These are phyloP conservation scores for Diutina mesorugosa DNA, from an alignment of 1,139 yeast species.

Conservation along the genomic window DNA sequence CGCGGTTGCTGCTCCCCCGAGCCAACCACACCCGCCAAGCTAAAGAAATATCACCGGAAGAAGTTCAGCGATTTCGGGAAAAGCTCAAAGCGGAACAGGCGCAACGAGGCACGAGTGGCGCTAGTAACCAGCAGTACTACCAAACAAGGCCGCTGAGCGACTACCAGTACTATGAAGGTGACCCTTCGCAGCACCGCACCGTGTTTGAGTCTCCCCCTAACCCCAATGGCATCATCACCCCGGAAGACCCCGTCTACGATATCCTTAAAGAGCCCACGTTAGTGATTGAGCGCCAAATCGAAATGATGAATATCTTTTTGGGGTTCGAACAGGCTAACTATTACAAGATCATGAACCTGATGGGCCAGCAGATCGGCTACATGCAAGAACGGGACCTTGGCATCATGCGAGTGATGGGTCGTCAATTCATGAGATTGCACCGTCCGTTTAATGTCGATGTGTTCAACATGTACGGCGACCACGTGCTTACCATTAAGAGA, in stretches of 20 bases:
- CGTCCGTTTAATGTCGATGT: conserved; percentile 82
- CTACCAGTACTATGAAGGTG: background rate
- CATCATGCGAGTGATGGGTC: conserved; percentile 49
- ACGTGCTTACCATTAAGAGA: conserved; percentile 57
- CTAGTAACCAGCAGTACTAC: background rate
- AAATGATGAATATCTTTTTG: conserved; percentile 70
- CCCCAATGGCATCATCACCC: conserved; percentile 35
- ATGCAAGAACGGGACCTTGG: conserved; percentile 76
- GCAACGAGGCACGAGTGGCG: background rate
- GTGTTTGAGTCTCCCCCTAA: conserved; percentile 13
- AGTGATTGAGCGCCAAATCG: conserved; percentile 78
- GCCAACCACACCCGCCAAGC: background rate
- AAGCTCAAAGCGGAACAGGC: background rate
- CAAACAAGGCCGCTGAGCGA: background rate
- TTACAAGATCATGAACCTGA: conserved; percentile 60
- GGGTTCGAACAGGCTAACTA: conserved; percentile 89
- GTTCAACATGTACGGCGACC: conserved; percentile 57
- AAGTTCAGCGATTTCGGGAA: background rate
- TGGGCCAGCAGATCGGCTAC: conserved; percentile 67
- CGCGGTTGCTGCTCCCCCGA: background rate
- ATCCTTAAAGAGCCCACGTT: conserved; percentile 67
- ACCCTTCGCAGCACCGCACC: conserved; percentile 1
- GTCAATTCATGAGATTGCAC: conserved; percentile 75
- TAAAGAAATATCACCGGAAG: conserved; percentile 1
- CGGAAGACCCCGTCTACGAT: conserved; percentile 41